These are phyloP conservation scores for Monosporascus sp. DNA, from an alignment of 2,329 filamentous ascomycete genomes.

Conservation along the genomic window DNA sequence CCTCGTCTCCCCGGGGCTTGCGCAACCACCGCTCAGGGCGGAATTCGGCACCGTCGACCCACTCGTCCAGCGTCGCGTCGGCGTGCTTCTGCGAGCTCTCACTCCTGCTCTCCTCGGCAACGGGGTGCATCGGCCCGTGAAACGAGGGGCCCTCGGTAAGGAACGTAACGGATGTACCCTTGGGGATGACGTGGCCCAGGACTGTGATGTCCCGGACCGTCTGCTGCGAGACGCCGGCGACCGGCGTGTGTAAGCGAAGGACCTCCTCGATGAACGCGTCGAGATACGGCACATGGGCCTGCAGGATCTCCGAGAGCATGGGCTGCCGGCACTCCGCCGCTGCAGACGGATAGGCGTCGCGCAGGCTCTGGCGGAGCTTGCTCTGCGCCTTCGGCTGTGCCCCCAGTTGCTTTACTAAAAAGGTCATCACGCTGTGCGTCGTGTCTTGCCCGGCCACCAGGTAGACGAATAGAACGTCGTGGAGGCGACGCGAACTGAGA, in stretches of 20 bases:
- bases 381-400: conserved; percentile 20
- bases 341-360: conserved; percentile 9
- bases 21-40: no score
- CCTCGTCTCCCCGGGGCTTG: no score
- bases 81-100: no score
- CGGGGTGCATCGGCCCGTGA: no score
- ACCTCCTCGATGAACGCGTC: conserved; percentile 29
- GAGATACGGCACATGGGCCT: conserved; percentile 21
- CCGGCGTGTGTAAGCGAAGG: conserved; percentile 20
- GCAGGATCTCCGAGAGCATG: conserved; percentile 17
- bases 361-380: conserved; percentile 20
- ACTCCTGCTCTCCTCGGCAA: no score
- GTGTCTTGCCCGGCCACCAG: conserved; percentile 30
- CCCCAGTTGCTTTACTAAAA: conserved; percentile 21
- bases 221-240: conserved; percentile 17
- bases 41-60: no score
- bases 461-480: conserved; percentile 27
- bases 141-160: no score
- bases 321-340: conserved; percentile 15
- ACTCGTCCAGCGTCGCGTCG: no score
- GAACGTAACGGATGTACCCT: conserved; percentile 11
- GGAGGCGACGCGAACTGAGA: conserved; percentile 17
- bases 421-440: conserved; percentile 12
- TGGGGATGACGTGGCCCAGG: conserved; percentile 23
- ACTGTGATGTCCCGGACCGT: conserved; percentile 21